A percentile compares a stretch with the other conserved stretches of the same genome.
Conservation (phyloP, 1,139 yeast species). For the Debaryomycetaceae sp. region DNA sequence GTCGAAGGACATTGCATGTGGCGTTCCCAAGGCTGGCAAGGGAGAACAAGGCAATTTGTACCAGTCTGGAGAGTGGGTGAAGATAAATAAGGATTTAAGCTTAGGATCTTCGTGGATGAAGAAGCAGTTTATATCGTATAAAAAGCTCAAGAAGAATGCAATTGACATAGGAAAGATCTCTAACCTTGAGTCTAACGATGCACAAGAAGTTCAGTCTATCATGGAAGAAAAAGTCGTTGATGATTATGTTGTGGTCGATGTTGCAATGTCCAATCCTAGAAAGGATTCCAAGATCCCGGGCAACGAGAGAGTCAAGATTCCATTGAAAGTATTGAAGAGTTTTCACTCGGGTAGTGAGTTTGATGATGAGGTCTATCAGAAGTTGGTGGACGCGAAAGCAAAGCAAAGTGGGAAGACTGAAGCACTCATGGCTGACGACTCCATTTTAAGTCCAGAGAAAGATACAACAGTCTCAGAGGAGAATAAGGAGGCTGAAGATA, state of each 20-base stretch:
- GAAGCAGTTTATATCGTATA: slow-evolving; percentile 30
- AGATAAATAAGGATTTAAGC: slow-evolving; percentile 36
- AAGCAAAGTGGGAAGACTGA: slow-evolving; percentile 2
- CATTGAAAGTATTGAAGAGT: slow-evolving; percentile 27
- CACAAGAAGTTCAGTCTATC: slow-evolving; percentile 5
- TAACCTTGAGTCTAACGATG: slow-evolving; percentile 2
- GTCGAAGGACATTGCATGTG: slow-evolving; percentile 26
- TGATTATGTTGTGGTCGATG: slow-evolving; percentile 32
- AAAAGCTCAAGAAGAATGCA: slow-evolving; percentile 24
- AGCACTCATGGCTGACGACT: slow-evolving; percentile 4
- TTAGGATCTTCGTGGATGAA: slow-evolving; percentile 33
- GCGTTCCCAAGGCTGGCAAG: slow-evolving; percentile 22
- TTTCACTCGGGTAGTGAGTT: slow-evolving; percentile 24
- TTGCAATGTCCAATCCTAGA: slow-evolving; percentile 29
- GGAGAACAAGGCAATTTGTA: slow-evolving; percentile 33
- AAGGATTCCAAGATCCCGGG: slow-evolving; percentile 30
- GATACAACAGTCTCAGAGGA: slow-evolving; percentile 18
- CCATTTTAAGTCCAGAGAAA: not conserved
- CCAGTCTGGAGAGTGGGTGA: slow-evolving; percentile 32
- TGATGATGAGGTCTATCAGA: slow-evolving; percentile 27
- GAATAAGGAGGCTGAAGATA: slow-evolving; percentile 11
- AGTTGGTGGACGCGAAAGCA: slow-evolving; percentile 12
- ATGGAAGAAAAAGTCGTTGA: slow-evolving; percentile 8
- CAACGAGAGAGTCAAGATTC: slow-evolving; percentile 28
- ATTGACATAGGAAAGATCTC: slow-evolving; percentile 8